These are phyloP conservation scores for Panicum virgatum DNA, from an alignment of 202 grass and related monocot species.

Conservation along the genomic window DNA sequence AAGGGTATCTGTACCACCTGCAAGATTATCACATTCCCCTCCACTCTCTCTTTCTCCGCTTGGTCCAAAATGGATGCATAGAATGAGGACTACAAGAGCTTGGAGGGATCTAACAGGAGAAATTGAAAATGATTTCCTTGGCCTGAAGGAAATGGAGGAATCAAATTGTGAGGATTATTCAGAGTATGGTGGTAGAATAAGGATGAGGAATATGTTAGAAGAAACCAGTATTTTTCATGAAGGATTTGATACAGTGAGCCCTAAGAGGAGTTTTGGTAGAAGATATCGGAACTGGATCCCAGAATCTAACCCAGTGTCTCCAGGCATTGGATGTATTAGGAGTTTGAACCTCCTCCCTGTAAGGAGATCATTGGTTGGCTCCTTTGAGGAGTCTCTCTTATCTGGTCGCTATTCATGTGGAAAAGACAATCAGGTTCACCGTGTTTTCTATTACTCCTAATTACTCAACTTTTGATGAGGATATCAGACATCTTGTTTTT, in stretches of 20 bases:
- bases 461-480: constrained; percentile 14
- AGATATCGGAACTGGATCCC: constrained; percentile 28
- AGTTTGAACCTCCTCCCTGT: constrained; percentile 54
- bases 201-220: constrained; percentile 30
- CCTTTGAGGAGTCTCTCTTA: constrained; percentile 97
- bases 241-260: constrained; percentile 51
- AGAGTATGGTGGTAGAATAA: constrained; percentile 42
- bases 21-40: constrained; percentile 69
- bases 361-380: constrained; percentile 83
- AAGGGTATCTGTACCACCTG: constrained; percentile 27
- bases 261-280: constrained; percentile 37
- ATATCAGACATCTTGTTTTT: not conserved
- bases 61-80: constrained; percentile 77
- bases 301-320: constrained; percentile 44
- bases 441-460: not conserved
- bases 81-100: constrained; percentile 50
- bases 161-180: constrained; percentile 41
- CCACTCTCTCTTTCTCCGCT: constrained; percentile 78
- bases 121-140: constrained; percentile 53
- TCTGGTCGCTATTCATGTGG: constrained; percentile 89
- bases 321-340: constrained; percentile 36
- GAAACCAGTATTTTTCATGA: constrained; percentile 54
- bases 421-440: constrained; percentile 72
- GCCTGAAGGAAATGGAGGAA: constrained; percentile 41
- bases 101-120: constrained; percentile 39